Evolutionary conservation across 306 rosid species (phyloP), one percentile per base, ranked within the genome.

Genomic region (Benincasa hispida): DNA sequence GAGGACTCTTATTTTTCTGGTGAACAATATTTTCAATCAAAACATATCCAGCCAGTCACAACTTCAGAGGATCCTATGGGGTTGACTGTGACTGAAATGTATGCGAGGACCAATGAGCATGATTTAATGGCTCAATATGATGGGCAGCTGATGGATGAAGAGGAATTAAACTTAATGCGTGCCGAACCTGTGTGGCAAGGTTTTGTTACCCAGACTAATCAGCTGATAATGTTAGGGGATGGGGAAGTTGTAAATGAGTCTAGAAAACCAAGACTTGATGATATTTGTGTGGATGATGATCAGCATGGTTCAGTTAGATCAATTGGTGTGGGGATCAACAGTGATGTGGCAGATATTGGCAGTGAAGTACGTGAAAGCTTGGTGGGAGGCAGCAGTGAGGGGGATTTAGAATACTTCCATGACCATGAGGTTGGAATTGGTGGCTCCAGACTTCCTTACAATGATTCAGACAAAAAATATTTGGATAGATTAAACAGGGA

Each of bases 131-230:
- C 88, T 83, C 98, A 84, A 80, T 95, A 95, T 81, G 97, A 92
- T 77, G 94, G 93, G 79, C 97, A 87, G 81, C 79, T 92, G 88
- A 92, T 92, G 91, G 93, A 92, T 81, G 97, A 86, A 72, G 96
- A 91, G 80, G 98, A 92, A 61, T 81, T 92, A 79, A 89, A 79
- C 87, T 81, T 90, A 84, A 94, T 94, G 97, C 92, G 86, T 27
- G 83, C 92, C 59, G 97, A 90, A 81, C 96, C 98, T 76, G 90
- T 94, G 65, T 92, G 96, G 96, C 97, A 92, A 85, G 98, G 97
- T 30, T 94, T 94, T 90, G 99, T 90, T 67, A 83, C 92, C 82
- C 93, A 90, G 86, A 80, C 89, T 10, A 87, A 89, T 82, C 96
- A 92, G 51, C 89, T 92, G 48, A 67, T 91, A 83, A 81, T 94